Evolutionary conservation across 1,284 basidiomycete genomes (phyloP), one percentile per base, ranked within the genome.

Genomic region (Wolfiporia cocos): DNA sequence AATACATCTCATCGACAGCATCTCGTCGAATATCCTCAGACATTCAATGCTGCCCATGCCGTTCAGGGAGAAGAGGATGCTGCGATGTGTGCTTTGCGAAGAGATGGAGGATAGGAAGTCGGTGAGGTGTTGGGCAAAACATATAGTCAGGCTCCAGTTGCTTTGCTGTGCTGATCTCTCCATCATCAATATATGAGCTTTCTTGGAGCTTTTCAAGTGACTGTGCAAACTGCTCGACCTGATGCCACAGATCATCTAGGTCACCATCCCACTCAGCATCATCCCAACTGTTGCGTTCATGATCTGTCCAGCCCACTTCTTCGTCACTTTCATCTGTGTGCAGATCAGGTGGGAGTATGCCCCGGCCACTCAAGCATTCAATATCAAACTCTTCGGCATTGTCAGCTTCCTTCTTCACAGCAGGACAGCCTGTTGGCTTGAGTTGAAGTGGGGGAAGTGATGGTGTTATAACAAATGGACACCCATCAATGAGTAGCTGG

Each of bases 251-350:
- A 28, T 28, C 26, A 14, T 28, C 26, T 14, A 28, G 7, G 26
- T 28, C 26, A 28, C 14, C 26, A 7, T 14, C 7, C 26, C 26
- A 28, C 7, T 28, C 26, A 28, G 7, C 26, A 28, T 28, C 26
- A 9, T 28, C 26, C 26, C 26, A 7, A 28, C 9, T 28, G 26
- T 14, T 28, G 26, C 9, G 14, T 7, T 28, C 26, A 9, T 30
- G 30, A 18, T 38, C 44, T 18, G 35, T 26, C 34, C 34, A 42
- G 21, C 34, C 32, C 15, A 23, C 21, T n/a, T 39, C 39, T 26
- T 36, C 39, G 12, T 46, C 44, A 15, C 34, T 35, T 32, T 17
- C 22, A 23, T 43, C 42, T 19, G n/a, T 23, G 21, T 24, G 22
- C 32, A 31, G 18, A 17, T 12, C 31, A 4, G 20, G 20, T n/a